Base-by-base conservation (phyloP, 495 filamentous ascomycete genomes). In the Venustampulla echinocandica region DNA sequence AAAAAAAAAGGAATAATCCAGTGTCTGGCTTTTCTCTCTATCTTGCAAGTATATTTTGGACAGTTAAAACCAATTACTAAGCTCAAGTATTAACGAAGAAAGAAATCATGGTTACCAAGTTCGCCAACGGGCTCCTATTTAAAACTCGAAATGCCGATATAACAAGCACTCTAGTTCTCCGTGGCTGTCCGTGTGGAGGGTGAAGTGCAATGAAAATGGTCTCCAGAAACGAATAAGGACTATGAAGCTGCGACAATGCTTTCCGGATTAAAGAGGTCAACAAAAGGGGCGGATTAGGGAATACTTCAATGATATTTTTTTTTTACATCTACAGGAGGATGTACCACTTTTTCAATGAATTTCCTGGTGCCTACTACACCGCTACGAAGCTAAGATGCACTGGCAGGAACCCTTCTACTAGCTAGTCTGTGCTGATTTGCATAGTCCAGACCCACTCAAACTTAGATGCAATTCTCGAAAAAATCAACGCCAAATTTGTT, bases 121-220 rank as follows among this genome's bases (percentile, higher is more conserved):
- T n/a, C n/a, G n/a, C n/a, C n/a, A n/a, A n/a, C n/a, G n/a, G n/a
- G n/a, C n/a, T n/a, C n/a, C n/a, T n/a, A n/a, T n/a, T n/a, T n/a
- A n/a, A n/a, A n/a, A n/a, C n/a, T n/a, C n/a, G n/a, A n/a, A 19
- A 39, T n/a, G 28, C 6, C 18, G 7, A 33, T 41, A 24, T 43
- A 42, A n/a, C 10, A 35, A 21, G 14, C 20, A n/a, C 13, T 6
- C 22, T 17, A 15, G 37, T 40, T 23, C 25, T 34, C n/a, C 24
- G 21, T 35, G 21, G 23, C 28, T 44, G 19, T 37, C 20, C 34
- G 48, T 44, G 32, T 38, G 20, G 21, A 46, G 48, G 48, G 10
- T 28, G 18, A 14, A 45, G 46, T 44, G 15, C 11, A 42, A 25
- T n/a, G 23, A 17, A n/a, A 44, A 50, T 47, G 36, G 24, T 10